These are phyloP conservation scores for Fraxinus americana DNA, from an alignment of 257 asterid genomes.

Conservation along the genomic window DNA sequence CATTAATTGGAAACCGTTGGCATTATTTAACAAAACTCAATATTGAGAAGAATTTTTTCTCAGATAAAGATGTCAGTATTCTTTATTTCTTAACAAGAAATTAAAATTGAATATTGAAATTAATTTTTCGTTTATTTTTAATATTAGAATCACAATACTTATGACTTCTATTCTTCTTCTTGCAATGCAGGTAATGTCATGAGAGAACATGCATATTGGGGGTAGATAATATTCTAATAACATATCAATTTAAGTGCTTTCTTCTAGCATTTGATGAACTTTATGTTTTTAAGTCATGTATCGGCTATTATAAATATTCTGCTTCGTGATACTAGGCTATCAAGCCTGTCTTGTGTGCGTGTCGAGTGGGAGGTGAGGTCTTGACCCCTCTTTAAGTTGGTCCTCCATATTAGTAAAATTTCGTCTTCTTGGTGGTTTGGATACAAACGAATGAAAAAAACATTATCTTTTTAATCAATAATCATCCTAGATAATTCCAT, in stretches of 20 bases:
- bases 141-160: background rate
- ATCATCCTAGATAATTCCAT: background rate
- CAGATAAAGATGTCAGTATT: background rate
- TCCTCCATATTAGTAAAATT: background rate
- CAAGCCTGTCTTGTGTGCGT: background rate
- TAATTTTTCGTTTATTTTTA: background rate
- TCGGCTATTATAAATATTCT: background rate
- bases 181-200: conserved; percentile 32
- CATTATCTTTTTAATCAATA: background rate
- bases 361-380: background rate
- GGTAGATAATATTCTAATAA: background rate
- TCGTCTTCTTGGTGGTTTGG: conserved; percentile 3
- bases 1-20: background rate
- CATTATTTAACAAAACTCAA: background rate
- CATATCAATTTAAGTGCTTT: conserved; percentile 7
- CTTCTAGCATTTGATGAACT: conserved; percentile 17
- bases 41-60: background rate
- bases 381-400: background rate
- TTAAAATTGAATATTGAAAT: background rate
- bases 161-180: background rate
- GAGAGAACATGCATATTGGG: background rate
- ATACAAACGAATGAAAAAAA: background rate
- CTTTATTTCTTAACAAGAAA: background rate
- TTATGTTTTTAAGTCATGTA: conserved; percentile 19
- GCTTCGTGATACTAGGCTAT: background rate